Base-by-base conservation (phyloP, 768 basidiomycete species). In the Leccinum fibrillosum region DNA sequence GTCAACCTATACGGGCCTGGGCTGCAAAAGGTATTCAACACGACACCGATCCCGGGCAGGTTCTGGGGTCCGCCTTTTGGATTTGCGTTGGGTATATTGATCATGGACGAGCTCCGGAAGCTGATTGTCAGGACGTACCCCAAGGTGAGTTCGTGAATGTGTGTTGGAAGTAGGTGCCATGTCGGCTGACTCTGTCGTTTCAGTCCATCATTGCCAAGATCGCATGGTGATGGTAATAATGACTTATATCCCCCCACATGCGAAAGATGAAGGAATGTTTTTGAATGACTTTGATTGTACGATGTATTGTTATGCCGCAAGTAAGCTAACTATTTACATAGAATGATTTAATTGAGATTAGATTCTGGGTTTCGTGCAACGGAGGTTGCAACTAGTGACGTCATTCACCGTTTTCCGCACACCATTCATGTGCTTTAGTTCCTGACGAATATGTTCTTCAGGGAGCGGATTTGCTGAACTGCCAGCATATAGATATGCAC, bases 21-120 rank as follows among this genome's bases (percentile, higher is more conserved):
- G 2, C 61, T 71, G 10, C 56, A 67, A 30, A 21, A 13, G 0
- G 47, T 67, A 23, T 63, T 63, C 57, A 51, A 52, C 6, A 80
- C 75, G 15, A 65, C 74, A 11, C 75, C 77, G 0, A 76, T 80
- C 17, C 78, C 76, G 3, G 68, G 73, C 34, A 75, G 76, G 66
- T 81, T 77, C 61, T 81, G 80, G 79, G 71, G 75, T 5, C 58
- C 78, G 21, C 78, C 80, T 0, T 72, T 79, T 50, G 54, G 66
- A 0, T 77, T 80, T 52, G 80, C 77, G 28, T 19, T 75, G 10
- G 77, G 74, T 0, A 76, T 81, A 17, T 60, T 82, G 59, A 62
- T 66, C 0, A 70, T 80, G 68, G 80, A 82, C 57, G 80, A 82
- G 62, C 47, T 72, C 17, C 70, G 80, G 53, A 81, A 81, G 67